Evolutionary conservation across 108 stramenopile species (phyloP).

Genomic region (Cyclotella baltica): DNA sequence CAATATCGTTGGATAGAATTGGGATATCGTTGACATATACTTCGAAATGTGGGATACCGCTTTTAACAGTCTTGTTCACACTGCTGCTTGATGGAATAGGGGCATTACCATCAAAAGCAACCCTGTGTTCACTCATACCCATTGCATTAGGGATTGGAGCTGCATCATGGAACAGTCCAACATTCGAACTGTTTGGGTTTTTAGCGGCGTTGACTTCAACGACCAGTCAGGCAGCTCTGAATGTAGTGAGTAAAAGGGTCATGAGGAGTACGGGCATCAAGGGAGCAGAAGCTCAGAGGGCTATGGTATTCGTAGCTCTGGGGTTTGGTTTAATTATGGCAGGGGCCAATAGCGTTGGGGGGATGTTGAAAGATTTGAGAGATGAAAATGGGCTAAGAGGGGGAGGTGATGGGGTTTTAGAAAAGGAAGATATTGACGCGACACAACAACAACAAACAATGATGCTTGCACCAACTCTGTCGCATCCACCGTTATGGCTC

Average conservation of each 20-base stretch:
- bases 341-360: constrained; percentile 32
- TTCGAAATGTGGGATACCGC: constrained; percentile 79
- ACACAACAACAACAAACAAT: constrained; percentile 13
- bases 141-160: constrained; percentile 79
- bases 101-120: constrained; percentile 59
- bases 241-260: constrained; percentile 69
- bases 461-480: constrained; percentile 16
- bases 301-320: constrained; percentile 79
- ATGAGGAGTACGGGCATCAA: constrained; percentile 61
- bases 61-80: constrained; percentile 76
- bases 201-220: constrained; percentile 69
- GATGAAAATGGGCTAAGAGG: constrained; percentile 4
- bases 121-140: constrained; percentile 71
- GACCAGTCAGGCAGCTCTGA: constrained; percentile 73
- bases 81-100: constrained; percentile 63
- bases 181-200: constrained; percentile 76
- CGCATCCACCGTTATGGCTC: constrained; percentile 66
- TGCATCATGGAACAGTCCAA: constrained; percentile 79
- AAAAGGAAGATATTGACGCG: not conserved
- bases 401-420: not conserved
- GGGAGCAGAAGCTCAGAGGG: constrained; percentile 71
- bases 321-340: constrained; percentile 55
- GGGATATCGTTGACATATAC: constrained; percentile 86
- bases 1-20: constrained; percentile 74
- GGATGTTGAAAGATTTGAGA: constrained; percentile 34